These are phyloP conservation scores for Ochetophila trinervis DNA, from an alignment of 306 rosid species.

Conservation along the genomic window DNA sequence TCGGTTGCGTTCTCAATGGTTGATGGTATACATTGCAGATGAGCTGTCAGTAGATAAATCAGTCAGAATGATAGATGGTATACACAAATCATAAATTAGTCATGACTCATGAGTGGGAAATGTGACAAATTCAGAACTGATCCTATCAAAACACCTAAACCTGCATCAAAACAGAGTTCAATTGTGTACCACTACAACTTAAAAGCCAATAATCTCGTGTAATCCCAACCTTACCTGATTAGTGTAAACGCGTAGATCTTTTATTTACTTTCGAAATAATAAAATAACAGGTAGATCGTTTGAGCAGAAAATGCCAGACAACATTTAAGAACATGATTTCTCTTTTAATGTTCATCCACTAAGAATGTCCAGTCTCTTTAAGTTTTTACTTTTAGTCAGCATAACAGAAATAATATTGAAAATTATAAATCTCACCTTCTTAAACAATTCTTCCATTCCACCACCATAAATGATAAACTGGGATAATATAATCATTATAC, in stretches of 20 bases:
- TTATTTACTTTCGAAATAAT: too few species aligned
- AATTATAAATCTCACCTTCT: conserved; percentile 76
- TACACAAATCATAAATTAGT: conserved; percentile 19
- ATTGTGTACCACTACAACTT: conserved; percentile 9
- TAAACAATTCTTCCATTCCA: conserved; percentile 95
- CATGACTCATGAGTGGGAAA: conserved; percentile 19
- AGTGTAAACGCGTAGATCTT: background rate
- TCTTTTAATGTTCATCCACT: background rate
- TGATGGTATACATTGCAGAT: too few species aligned
- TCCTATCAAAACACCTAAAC: conserved; percentile 19
- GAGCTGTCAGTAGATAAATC: background rate
- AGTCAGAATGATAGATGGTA: background rate
- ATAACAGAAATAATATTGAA: conserved; percentile 21
- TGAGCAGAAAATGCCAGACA: conserved; percentile 21
- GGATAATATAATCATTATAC: conserved; percentile 99
- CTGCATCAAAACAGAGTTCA: conserved; percentile 18
- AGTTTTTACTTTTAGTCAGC: conserved; percentile 6
- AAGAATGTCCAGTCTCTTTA: background rate
- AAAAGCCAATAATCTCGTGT: background rate
- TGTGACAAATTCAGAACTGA: conserved; percentile 1
- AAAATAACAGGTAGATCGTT: conserved; percentile 4
- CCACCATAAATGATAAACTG: conserved; percentile 97
- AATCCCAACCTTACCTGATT: background rate
- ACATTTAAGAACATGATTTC: background rate
- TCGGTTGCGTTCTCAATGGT: too few species aligned